phyloP scores from a whole-genome alignment of 495 filamentous ascomycete species.

The Echria macrotheca region DNA sequence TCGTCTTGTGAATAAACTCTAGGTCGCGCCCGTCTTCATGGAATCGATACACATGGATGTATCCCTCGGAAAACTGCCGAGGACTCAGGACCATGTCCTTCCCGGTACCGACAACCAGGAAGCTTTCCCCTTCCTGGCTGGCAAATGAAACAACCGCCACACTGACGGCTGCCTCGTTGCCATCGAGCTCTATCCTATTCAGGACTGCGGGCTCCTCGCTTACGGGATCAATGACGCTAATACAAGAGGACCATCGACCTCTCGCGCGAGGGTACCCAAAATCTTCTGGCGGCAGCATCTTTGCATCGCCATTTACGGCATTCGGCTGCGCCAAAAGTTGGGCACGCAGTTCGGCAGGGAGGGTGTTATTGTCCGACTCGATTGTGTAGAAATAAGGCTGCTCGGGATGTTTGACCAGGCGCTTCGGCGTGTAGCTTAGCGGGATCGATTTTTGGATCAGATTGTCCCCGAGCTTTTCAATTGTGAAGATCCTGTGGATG shows the following conservation, averaged over 20 bases:
- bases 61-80: constrained; percentile 68
- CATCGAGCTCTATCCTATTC: constrained; percentile 70
- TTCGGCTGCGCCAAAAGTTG: constrained; percentile 62
- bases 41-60: constrained; percentile 91
- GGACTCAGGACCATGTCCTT: constrained; percentile 80
- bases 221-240: constrained; percentile 82
- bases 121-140: constrained; percentile 81
- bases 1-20: constrained; percentile 95
- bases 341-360: constrained; percentile 66
- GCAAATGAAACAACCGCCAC: constrained; percentile 77
- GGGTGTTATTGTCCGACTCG: constrained; percentile 84
- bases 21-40: constrained; percentile 76
- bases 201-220: constrained; percentile 61
- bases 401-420: constrained; percentile 82
- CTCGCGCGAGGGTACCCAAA: constrained; percentile 82
- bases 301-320: constrained; percentile 63
- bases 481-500: constrained; percentile 71
- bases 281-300: constrained; percentile 67
- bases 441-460: constrained; percentile 83
- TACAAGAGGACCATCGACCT: constrained; percentile 92
- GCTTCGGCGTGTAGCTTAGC: constrained; percentile 84
- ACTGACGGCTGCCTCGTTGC: constrained; percentile 90
- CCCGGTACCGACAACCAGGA: constrained; percentile 87
- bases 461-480: constrained; percentile 80
- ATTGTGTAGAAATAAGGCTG: constrained; percentile 88